Base-by-base conservation (phyloP, 1,284 basidiomycete genomes). In the Cryptococcus floricola region DNA sequence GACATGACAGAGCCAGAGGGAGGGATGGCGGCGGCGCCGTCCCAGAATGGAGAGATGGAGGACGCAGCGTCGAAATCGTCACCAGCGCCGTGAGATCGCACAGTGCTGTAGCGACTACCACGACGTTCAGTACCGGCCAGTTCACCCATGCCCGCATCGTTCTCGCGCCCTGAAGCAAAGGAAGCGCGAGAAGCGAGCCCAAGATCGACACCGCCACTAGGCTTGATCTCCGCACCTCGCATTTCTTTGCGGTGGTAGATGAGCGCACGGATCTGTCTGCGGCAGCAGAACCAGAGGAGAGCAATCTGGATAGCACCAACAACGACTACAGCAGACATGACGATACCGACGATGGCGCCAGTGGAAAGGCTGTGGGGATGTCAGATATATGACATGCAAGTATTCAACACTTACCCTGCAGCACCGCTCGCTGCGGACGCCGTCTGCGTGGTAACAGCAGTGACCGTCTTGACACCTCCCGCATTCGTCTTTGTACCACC, bases 271-370 rank as follows among this genome's bases (percentile, higher is more conserved):
- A 74, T 50, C 48, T 71, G 67, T 23, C 67, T 56, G 14, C 70
- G 61, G 50, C 71, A 74, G 62, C 71, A 73, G 62, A 71, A 70
- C 65, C 66, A 75, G 37, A 75, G 39, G 13, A 74, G 46, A 3
- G 62, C 43, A 5, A 50, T 61, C 60, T 71, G 71, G 2, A 70
- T 41, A 23, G 67, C 59, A 13, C 69, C 34, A 8, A 73, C 62
- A 4, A 52, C 61, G n/a, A 67, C 53, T 14, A 73, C 55, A 1
- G 63, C 69, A 12, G 61, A 67, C 4, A 74, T 54, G 19, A 66
- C 71, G 25, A 75, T 73, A 6, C 73, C 73, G 18, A 61, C 71
- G 44, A 75, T 70, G 14, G 69, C 62, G 5, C 71, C 70, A 9
- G 64, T 62, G 3, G 57, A 57, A 10, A 70, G 54, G 8, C 68